Evolutionary conservation across 805 yeast species (phyloP).

Genomic region (Candida chauliodis): DNA sequence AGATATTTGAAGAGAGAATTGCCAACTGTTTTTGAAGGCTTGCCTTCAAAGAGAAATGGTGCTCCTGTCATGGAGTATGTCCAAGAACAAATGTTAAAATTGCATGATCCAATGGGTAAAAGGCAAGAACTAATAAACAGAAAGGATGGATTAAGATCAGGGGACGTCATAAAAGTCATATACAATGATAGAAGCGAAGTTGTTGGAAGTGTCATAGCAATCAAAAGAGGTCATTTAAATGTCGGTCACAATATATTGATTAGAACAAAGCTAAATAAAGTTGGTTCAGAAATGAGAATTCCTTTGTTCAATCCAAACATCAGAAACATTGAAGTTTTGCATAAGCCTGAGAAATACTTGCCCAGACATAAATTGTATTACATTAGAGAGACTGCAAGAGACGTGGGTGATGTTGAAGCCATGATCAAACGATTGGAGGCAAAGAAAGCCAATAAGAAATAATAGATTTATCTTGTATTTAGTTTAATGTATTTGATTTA

Average conservation of each 20-base stretch:
- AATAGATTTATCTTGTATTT: background rate
- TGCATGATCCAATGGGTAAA: constrained; percentile 67
- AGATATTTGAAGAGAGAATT: constrained; percentile 13
- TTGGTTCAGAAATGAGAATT: constrained; percentile 83
- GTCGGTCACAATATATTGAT: constrained; percentile 73
- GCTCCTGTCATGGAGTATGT: constrained; percentile 41
- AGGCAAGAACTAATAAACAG: constrained; percentile 30
- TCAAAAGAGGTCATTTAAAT: constrained; percentile 58
- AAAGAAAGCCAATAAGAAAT: background rate
- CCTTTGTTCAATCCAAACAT: constrained; percentile 80
- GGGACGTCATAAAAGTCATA: constrained; percentile 75
- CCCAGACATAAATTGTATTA: constrained; percentile 83
- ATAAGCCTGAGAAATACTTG: constrained; percentile 70
- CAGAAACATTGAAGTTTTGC: constrained; percentile 70
- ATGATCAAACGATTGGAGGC: constrained; percentile 20
- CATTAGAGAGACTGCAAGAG: constrained; percentile 75
- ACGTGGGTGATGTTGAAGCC: constrained; percentile 66
- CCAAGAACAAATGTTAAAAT: constrained; percentile 48
- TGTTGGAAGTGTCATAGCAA: constrained; percentile 74
- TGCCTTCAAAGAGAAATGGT: constrained; percentile 48
- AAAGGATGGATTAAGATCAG: constrained; percentile 55
- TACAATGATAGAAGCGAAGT: constrained; percentile 67
- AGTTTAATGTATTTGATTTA: constrained; percentile 10
- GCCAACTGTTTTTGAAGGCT: constrained; percentile 48
- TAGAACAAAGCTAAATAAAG: constrained; percentile 75